Percentiles rank a stretch among this genome's conserved stretches.
Evolutionary conservation across 1,284 basidiomycete species (phyloP).

Genomic region (Ceratobasidium sp.): DNA sequence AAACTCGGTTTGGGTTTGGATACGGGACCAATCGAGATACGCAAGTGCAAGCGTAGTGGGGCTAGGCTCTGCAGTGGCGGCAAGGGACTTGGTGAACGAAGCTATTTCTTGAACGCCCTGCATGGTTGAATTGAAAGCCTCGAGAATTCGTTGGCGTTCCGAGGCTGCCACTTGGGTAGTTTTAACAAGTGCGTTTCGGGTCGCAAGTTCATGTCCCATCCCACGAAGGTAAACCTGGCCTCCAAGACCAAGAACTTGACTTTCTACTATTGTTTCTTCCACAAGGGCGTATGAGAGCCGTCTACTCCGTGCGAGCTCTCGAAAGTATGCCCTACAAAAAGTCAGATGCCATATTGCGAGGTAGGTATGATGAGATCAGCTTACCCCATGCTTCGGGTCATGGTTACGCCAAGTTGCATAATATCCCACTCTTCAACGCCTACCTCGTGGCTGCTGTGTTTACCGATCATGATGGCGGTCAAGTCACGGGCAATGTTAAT

Average conservation of each 20-base stretch:
- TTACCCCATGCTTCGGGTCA: neutral
- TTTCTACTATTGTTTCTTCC: neutral
- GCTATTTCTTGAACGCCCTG: neutral
- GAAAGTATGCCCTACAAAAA: neutral
- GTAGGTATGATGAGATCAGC: neutral
- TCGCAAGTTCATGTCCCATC: neutral
- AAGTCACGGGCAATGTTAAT: neutral
- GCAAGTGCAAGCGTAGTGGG: neutral
- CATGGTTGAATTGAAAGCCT: neutral
- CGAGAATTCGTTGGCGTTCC: neutral
- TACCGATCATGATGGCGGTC: neutral
- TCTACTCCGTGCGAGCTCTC: neutral
- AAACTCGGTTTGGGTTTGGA: neutral
- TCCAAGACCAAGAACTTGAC: neutral
- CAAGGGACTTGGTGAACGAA: neutral
- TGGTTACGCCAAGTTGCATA: neutral
- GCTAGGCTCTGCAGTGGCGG: too few relatives aligned
- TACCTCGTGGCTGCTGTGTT: neutral
- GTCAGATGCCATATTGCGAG: neutral
- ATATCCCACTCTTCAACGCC: neutral
- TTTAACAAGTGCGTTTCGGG: neutral
- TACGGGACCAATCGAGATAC: constrained; percentile 5
- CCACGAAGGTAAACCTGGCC: neutral
- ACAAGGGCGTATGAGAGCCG: neutral
- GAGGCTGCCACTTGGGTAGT: too few relatives aligned